Evolutionary conservation across 1,139 yeast genomes (phyloP), one percentile per base, ranked within the genome.

Genomic region (Blastobotrys apis): DNA sequence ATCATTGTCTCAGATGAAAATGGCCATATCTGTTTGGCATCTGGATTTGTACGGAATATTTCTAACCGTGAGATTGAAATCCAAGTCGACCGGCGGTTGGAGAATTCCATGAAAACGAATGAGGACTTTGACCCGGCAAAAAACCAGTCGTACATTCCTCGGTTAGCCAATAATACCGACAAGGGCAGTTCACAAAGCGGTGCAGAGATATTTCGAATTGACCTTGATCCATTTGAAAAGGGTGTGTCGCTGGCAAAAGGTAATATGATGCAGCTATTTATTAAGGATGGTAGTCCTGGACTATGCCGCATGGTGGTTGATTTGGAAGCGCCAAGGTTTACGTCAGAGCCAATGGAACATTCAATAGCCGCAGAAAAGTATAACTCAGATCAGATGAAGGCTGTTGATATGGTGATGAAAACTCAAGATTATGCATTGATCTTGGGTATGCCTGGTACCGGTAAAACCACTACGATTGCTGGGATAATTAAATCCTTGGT

Each of bases 401-500:
- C 97, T 0, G 72, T 92, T 36, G 73, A 78, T 10, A 75, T 73
- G 52, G 87, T 80, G 0, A 60, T 87, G 43, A 62, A 73, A 16
- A 75, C 94, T 0, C 65, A 81, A 41, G 95, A 90, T 59, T 92
- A 85, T 60, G 72, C 92, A 2, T 69, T 92, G 52, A 77, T 92
- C 27, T 67, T 90, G 47, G 99, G 99, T 1, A 92, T 94, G 98
- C 98, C 98, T 0, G 99, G 99, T 1, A 92, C 98, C 0, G 99
- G 99, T 13, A 92, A 94, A 60, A 92, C 98, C 0, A 90, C 97
- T 0, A 84, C 90, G 0, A 86, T 92, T 48, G 86, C 94, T 0
- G 81, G 82, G 38, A 62, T 92, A 13, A 82, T 90, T 37, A 71
- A 74, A 47, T 66, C 74, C 32, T 64, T 92, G 29, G 84, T 82